Base-by-base conservation (phyloP, 768 basidiomycete genomes). In the Rhodotorula graminis region DNA sequence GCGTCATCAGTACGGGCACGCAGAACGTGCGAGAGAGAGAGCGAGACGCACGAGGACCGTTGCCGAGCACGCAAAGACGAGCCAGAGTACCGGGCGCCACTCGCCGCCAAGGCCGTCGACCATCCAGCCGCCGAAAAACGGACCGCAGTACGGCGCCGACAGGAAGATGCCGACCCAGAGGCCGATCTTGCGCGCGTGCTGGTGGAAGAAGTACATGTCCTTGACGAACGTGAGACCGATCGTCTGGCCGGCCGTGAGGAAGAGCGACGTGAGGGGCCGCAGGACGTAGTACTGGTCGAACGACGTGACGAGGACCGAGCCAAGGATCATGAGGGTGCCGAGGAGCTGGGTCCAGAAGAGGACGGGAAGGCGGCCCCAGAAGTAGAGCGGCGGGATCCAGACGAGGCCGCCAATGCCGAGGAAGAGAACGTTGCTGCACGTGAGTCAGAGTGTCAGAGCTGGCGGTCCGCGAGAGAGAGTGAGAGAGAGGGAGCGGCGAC, bases 291-390 rank as follows among this genome's bases (percentile, higher is more conserved):
- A 76, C 27, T 55, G 33, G 21, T 56, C 23, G 58, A 76, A 76
- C 14, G n/a, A n/a, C 1, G 46, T 50, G 37, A 64, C 68, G 56
- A 76, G 71, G 49, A 63, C 67, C n/a, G 58, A 57, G 31, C 75
- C 75, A 65, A 76, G 71, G 18, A 76, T 59, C 40, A 76, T 27
- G 58, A 68, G 29, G 42, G 75, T 76, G 53, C 75, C 75, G 69
- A 76, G 55, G 61, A 73, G 46, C 58, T 76, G 75, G 3, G 75
- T 70, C 75, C 75, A 76, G 65, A 76, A 76, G 40, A 76, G 68
- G 52, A 73, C 71, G n/a, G 75, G 75, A 0, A 72, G 69, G 25
- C 71, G 71, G 4, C 71, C 75, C 69, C 66, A 69, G 74, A 65
- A 71, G 70, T 69, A 69, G 15, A 72, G 50, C 4, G 68, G 70